Evolutionary conservation across 1,139 yeast genomes (phyloP), one percentile per base, ranked within the genome.

Genomic region (Candida sp.): DNA sequence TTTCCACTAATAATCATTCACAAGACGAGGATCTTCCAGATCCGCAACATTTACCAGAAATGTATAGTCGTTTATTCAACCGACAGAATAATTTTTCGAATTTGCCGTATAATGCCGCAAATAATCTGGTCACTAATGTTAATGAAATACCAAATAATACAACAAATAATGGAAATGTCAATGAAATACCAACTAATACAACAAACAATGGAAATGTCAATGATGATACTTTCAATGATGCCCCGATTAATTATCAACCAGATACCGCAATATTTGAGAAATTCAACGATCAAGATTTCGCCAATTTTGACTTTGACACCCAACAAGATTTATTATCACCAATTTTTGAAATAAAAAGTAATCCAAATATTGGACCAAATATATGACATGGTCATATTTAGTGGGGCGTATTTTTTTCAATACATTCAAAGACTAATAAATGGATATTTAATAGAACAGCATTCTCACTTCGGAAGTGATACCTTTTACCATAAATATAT

Each of bases 321-420:
- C 33, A 30, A 30, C 33, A 30, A 30, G 54, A 51, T 21, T 41
- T 51, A 12, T 32, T 49, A 34, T 36, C 46, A 12, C 52, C 54
- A 11, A 42, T 45, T 21, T 48, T 38, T 34, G 52, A 49, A 19
- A 37, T 43, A 11, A 49, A 45, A 25, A 37, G 39, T 30, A 37
- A 37, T 22, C 15, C 34, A 4, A 37, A 37, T 21, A 25, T 30
- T 19, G 34, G 39, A 9, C 7, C 39, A 15, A 37, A 37, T 12
- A 37, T 37, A 37, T 37, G 39, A 37, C 33, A 30, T 11, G 5
- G n/a, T n/a, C n/a, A n/a, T n/a, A n/a, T n/a, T n/a, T n/a, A n/a
- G n/a, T n/a, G n/a, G 29, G 29, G 29, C 29, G 29, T n/a, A n/a
- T n/a, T 25, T 25, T 25, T 25, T 25, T 6, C 29, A 25, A 25